These are phyloP conservation scores for Serendipita sp. DNA, from an alignment of 768 basidiomycete species.

Conservation along the genomic window DNA sequence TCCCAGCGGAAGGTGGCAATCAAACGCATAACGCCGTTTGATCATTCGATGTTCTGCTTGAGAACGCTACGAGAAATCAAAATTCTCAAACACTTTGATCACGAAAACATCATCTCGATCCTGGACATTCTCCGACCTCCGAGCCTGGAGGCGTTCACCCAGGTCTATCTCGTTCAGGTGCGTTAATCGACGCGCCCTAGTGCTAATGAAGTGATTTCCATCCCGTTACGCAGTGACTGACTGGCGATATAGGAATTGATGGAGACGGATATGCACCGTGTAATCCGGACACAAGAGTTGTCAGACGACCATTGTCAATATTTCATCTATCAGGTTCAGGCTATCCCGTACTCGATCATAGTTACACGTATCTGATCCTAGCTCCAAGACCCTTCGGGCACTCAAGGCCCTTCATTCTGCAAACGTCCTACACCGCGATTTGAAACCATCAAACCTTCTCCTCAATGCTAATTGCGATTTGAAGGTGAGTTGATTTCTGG, in stretches of 20 bases:
- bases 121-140: conserved; percentile 82
- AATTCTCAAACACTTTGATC: conserved; percentile 72
- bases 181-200: conserved; percentile 23
- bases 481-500: conserved; percentile 38
- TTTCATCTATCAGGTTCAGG: conserved; percentile 73
- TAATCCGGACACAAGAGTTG: conserved; percentile 86
- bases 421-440: conserved; percentile 86
- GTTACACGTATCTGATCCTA: not conserved
- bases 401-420: conserved; percentile 91
- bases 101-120: conserved; percentile 87
- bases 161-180: conserved; percentile 63
- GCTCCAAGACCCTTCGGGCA: conserved; percentile 61
- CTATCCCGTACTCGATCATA: too few relatives aligned
- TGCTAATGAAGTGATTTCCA: not conserved
- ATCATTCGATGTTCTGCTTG: conserved; percentile 86
- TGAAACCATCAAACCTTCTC: conserved; percentile 91
- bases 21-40: conserved; percentile 90
- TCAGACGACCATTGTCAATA: conserved; percentile 95
- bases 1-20: conserved; percentile 82
- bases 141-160: conserved; percentile 61
- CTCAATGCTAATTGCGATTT: conserved; percentile 95
- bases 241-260: conserved; percentile 30
- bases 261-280: conserved; percentile 94
- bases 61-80: conserved; percentile 81
- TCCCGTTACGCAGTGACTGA: conserved; percentile 23